phyloP scores from a whole-genome alignment of 495 filamentous ascomycete genomes.

The Hyaloscypha bicolor region DNA sequence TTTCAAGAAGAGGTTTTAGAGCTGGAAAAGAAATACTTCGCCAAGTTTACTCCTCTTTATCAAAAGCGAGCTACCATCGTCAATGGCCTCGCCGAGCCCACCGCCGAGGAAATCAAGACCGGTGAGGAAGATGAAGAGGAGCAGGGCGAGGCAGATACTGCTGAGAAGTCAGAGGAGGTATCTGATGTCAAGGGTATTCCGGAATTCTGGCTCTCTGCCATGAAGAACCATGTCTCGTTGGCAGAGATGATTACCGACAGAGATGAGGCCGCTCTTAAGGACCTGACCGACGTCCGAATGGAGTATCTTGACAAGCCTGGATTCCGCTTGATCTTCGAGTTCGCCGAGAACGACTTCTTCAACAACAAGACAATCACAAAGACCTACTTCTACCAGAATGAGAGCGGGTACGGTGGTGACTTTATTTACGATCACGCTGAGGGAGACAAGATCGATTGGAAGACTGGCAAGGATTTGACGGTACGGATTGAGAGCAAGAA shows the following conservation, averaged over 20 bases:
- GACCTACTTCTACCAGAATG: conserved; percentile 99
- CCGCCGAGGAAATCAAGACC: conserved; percentile 78
- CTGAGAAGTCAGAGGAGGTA: conserved; percentile 57
- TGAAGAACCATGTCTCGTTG: conserved; percentile 98
- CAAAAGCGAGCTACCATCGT: conserved; percentile 92
- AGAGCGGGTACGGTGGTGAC: conserved; percentile 96
- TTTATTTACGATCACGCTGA: conserved; percentile 99
- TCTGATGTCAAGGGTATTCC: conserved; percentile 66
- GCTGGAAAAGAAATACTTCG: conserved; percentile 98
- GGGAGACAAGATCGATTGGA: conserved; percentile 98
- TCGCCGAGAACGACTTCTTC: conserved; percentile 93
- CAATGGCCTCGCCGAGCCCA: conserved; percentile 86
- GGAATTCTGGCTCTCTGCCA: conserved; percentile 99
- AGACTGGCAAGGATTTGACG: conserved; percentile 87
- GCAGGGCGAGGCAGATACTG: conserved; percentile 55
- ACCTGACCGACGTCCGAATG: conserved; percentile 94
- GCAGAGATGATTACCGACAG: conserved; percentile 98
- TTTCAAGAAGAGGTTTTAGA: conserved; percentile 98
- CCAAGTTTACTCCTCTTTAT: conserved; percentile 97
- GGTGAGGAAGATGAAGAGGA: conserved; percentile 80
- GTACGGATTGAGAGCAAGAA: conserved; percentile 97
- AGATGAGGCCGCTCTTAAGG: conserved; percentile 90
- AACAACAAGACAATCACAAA: conserved; percentile 96
- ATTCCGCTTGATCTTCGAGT: conserved; percentile 97
- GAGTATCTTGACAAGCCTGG: conserved; percentile 98